phyloP scores from a whole-genome alignment of 2,329 filamentous ascomycete species.

The Triangularia verruculosa region DNA sequence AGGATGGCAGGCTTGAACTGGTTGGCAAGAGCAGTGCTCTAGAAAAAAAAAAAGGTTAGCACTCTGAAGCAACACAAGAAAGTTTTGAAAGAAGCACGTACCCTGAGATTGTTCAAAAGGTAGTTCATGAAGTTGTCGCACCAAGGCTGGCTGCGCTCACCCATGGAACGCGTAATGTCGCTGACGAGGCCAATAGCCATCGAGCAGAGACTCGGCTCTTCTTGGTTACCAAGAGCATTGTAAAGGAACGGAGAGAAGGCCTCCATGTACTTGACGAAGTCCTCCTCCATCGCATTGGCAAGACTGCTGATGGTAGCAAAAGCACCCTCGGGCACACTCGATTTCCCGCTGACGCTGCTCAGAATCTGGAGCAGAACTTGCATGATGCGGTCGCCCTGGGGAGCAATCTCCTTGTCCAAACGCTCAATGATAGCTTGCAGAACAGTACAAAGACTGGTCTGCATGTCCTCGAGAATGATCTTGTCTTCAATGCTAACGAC shows the following conservation, averaged over 20 bases:
- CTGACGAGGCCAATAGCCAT: constrained; percentile 98
- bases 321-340: constrained; percentile 88
- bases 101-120: constrained; percentile 83
- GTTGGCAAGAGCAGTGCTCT: constrained; percentile 84
- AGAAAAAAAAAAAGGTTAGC: constrained; percentile 14
- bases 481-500: constrained; percentile 96
- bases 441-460: constrained; percentile 90
- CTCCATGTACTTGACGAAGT: constrained; percentile 97
- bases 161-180: constrained; percentile 89
- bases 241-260: constrained; percentile 89
- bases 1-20: constrained; percentile 98
- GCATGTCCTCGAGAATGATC: constrained; percentile 94
- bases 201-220: constrained; percentile 88
- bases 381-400: constrained; percentile 94
- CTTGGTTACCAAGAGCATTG: constrained; percentile 91
- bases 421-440: constrained; percentile 88
- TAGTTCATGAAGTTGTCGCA: constrained; percentile 99
- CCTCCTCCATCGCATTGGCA: constrained; percentile 84
- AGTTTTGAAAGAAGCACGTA: too few species aligned
- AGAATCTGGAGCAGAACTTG: constrained; percentile 79
- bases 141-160: constrained; percentile 86
- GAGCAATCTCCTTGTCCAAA: constrained; percentile 84
- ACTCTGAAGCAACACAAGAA: neutral
- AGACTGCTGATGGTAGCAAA: constrained; percentile 92
- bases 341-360: constrained; percentile 74